These are phyloP conservation scores for Corylus heterophylla DNA, from an alignment of 306 rosid species.

Conservation along the genomic window DNA sequence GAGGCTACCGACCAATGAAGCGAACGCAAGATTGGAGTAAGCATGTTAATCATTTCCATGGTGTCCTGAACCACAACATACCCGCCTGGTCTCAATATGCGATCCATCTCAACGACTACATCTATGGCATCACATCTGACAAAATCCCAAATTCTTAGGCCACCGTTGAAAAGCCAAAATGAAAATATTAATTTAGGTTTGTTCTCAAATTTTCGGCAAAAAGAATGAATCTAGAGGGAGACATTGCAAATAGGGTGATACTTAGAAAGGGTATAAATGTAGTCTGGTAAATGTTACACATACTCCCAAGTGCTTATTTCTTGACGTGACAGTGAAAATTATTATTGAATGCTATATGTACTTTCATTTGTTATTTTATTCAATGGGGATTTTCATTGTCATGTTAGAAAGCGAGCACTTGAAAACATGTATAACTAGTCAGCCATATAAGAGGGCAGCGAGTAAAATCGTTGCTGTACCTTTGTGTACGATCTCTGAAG, in stretches of 20 bases:
- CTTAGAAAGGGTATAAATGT: no score
- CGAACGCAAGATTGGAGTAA: slow-evolving; percentile 60
- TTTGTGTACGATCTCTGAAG: slow-evolving; percentile 51
- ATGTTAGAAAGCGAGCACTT: no score
- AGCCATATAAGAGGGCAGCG: background rate
- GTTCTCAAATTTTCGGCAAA: background rate
- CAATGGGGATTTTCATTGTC: no score
- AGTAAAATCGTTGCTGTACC: slow-evolving; percentile 38
- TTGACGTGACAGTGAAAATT: no score
- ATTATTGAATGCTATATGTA: no score
- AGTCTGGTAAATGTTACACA: no score
- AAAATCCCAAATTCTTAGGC: slow-evolving; percentile 19
- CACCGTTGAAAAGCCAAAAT: background rate
- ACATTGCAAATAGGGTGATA: no score
- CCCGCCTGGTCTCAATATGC: slow-evolving; percentile 85
- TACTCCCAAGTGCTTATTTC: no score
- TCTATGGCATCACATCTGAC: slow-evolving; percentile 66
- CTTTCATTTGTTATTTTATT: no score
- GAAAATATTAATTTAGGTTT: background rate
- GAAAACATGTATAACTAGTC: background rate
- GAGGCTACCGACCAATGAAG: slow-evolving; percentile 74
- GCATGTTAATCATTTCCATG: slow-evolving; percentile 57
- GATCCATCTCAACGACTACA: slow-evolving; percentile 76
- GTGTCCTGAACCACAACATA: slow-evolving; percentile 68
- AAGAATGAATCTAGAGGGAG: no score